Base-by-base conservation (phyloP, 495 filamentous ascomycete species). In the Echria macrotheca region DNA sequence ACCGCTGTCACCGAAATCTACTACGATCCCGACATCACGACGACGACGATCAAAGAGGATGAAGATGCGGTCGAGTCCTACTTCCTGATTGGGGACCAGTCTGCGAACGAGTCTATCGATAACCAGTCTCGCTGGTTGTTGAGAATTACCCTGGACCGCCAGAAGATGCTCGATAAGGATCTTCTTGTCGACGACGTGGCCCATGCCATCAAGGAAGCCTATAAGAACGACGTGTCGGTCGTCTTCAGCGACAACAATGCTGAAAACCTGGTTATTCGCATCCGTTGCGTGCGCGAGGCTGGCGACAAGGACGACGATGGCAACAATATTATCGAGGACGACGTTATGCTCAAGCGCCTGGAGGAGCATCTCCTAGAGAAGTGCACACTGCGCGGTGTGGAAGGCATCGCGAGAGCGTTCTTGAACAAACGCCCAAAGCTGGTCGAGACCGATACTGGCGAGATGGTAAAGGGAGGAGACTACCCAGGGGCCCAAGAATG, bases 241-340 rank as follows among this genome's bases (percentile, higher is more conserved):
- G 89, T 99, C 36, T 96, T 95, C 75, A 94, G 88, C 65, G 93
- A 99, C 59, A 91, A 96, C 71, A 99, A 99, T 64, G 91, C 91
- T 22, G 91, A 96, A 50, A 81, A 95, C 60, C 90, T 94, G 63
- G 84, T 96, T 41, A 87, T 99, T 53, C 91, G 93, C 64, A 84
- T 96, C 37, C 88, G 93, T 44, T 85, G 94, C 58, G 81, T 94
- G 51, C 67, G 75, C 28, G 69, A 78, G 24, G 74, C 79, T 33
- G 72, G 82, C 44, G 81, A 81, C 49, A 88, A 95, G 57, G 80
- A 85, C 33, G 80, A 84, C 4, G 83, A 93, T 24, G 85, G 91
- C 45, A 79, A 84, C 44, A 84, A 85, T 47, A 80, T 87, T 47
- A 78, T 88, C 31, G 89, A 95, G 55, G 87, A 93, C 49, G 91